Conservation (phyloP, 176 grass and related monocot genomes). For the Lolium perenne region DNA sequence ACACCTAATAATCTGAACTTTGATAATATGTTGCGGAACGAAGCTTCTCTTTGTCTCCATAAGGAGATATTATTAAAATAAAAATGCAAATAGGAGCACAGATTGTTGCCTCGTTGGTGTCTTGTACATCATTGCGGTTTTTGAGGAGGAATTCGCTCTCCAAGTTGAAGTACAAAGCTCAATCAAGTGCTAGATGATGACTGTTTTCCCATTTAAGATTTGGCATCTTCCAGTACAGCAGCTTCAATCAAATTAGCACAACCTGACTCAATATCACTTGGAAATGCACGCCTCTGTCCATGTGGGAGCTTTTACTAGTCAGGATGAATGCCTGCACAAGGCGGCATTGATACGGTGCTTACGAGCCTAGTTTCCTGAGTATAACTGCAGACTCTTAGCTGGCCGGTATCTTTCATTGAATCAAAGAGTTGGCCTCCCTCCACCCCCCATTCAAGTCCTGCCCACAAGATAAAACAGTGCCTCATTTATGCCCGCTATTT, state of each 20-base stretch:
- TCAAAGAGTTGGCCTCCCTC: conserved; percentile 62
- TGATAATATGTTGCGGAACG: conserved; percentile 17
- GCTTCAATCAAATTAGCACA: conserved; percentile 47
- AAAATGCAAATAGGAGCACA: conserved; percentile 22
- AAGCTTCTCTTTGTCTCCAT: conserved; percentile 21
- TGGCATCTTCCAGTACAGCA: conserved; percentile 59
- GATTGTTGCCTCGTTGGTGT: conserved; percentile 29
- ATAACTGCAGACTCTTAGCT: conserved; percentile 55
- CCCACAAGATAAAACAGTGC: conserved; percentile 69
- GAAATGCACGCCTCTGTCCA: conserved; percentile 49
- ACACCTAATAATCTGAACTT: neutral
- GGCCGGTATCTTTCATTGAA: conserved; percentile 58
- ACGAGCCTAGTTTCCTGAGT: conserved; percentile 44
- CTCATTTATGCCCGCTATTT: conserved; percentile 65
- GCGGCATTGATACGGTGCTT: conserved; percentile 47
- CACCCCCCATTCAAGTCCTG: conserved; percentile 58
- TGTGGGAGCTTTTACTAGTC: conserved; percentile 60
- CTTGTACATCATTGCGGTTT: conserved; percentile 27
- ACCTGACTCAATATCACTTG: conserved; percentile 45
- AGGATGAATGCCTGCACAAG: conserved; percentile 62
- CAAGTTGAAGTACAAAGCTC: conserved; percentile 38
- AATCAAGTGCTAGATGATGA: conserved; percentile 59
- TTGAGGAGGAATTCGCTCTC: conserved; percentile 31
- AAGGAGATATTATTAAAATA: neutral
- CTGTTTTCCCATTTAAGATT: conserved; percentile 57